Percentiles rank a stretch among this genome's conserved stretches.
Conservation (phyloP, 257 asterid genomes). For the Nicotiana tomentosiformis region DNA sequence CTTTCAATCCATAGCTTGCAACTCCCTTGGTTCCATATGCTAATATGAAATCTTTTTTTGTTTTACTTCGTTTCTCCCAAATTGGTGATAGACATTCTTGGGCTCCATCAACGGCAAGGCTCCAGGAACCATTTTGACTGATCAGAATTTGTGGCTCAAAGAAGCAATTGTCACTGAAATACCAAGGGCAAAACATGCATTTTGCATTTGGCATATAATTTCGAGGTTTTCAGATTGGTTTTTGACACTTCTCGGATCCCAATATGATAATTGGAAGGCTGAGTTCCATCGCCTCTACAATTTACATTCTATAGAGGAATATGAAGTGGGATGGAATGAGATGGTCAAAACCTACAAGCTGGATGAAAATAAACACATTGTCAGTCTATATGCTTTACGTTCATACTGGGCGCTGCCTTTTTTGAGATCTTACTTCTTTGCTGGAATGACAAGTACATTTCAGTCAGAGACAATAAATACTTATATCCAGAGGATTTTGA, state of each 20-base stretch:
- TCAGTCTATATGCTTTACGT: constrained; percentile 65
- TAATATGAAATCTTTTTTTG: neutral
- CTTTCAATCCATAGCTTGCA: neutral
- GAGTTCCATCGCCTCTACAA: constrained; percentile 82
- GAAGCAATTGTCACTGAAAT: constrained; percentile 84
- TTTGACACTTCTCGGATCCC: constrained; percentile 78
- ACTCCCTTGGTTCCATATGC: neutral
- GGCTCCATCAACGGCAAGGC: constrained; percentile 92
- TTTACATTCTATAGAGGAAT: constrained; percentile 70
- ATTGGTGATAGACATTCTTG: constrained; percentile 52
- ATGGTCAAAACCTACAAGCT: constrained; percentile 83
- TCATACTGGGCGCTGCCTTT: constrained; percentile 90
- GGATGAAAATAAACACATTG: constrained; percentile 81
- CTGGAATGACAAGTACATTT: constrained; percentile 80
- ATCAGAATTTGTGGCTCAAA: constrained; percentile 86
- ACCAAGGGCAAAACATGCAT: constrained; percentile 87
- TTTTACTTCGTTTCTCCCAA: neutral
- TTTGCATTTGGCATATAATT: constrained; percentile 91
- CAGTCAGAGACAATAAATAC: constrained; percentile 79
- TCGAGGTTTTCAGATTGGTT: constrained; percentile 96
- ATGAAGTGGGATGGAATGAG: constrained; percentile 87
- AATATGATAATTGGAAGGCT: constrained; percentile 88
- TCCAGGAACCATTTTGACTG: constrained; percentile 86
- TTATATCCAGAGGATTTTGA: constrained; percentile 82
- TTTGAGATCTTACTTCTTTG: constrained; percentile 87